Base-by-base conservation (phyloP, 2,329 filamentous ascomycete species). In the Basipetospora chlamydospora region DNA sequence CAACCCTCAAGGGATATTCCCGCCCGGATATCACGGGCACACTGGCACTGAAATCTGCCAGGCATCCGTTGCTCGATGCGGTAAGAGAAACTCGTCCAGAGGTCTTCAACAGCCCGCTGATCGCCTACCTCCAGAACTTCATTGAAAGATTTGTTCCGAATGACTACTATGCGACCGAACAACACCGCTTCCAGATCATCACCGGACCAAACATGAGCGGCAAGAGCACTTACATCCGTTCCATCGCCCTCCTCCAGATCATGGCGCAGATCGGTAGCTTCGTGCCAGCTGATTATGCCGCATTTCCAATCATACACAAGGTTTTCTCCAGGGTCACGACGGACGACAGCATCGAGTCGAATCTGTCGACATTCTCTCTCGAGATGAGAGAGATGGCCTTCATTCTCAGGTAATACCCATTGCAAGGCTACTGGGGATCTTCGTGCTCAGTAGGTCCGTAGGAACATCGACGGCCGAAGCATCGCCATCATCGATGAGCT, bases 201-300 rank as follows among this genome's bases (percentile, higher is more conserved):
- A 96, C 88, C 0, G 88, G 90, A 3, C 92, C 84, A 53, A 98
- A 98, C 48, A 98, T 98, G 90, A 93, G 85, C 47, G 90, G 87
- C 1, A 98, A 96, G 54, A 93, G 82, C 44, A 98, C 87, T 0
- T 96, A 95, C 49, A 94, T 96, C 43, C 76, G 85, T 34, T 79
- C 81, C 2, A 66, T 93, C 17, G 83, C 88, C 0, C 61, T 98
- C 22, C 73, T 92, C 50, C 75, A 81, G 30, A 76, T 98, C 40
- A 95, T 98, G 86, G 85, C 85, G 1, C 90, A 98, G 49, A 77
- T 95, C 35, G 88, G 87, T 3, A 82, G 76, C 47, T 96, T 92
- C 52, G 80, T 96, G 1, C 90, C 90, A 0, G 88, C 86, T 0
- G 66, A 77, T 21, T 90, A 84, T 49, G 90, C 86, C 0, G 75